Base-by-base conservation (phyloP, 495 filamentous ascomycete species). In the Neurospora sp. region DNA sequence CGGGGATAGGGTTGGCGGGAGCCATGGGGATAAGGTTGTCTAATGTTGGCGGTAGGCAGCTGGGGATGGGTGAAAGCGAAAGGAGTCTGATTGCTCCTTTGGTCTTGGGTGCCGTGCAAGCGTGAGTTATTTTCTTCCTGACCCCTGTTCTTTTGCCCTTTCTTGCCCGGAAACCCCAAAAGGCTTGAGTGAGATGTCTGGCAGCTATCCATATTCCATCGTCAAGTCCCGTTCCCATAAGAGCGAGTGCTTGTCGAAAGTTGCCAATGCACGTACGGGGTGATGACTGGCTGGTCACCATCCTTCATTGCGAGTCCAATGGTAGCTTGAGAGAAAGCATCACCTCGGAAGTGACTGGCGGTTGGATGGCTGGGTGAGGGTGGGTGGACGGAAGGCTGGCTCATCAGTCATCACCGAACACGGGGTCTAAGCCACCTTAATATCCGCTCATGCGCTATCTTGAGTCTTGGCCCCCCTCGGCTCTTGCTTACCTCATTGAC, bases 41-140 rank as follows among this genome's bases (percentile, higher is more conserved):
- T 65, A 65, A 35, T 37, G 27, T 35, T 37, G 53, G 53, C 18
- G 27, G 22, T 37, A 65, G 27, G 27, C 53, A 65, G 27, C 1
- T 37, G 22, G 27, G 27, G 0, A 35, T 35, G 53, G 18, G 53
- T 65, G 12, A 65, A 0, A 37, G 53, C 7, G 53, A 65, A 65
- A 18, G 8, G 74, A 70, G 5, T 76, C 74, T 80, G 59, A 78
- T 79, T 65, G 68, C 73, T 18, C 79, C 79, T 10, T 42, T 79
- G 35, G 72, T 76, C 2, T 75, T 71, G 74, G 70, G 71, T 41
- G 71, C 71, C 14, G 45, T 80, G 7, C 79, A 80, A 45, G 72
- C 71, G 79, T 79, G 71, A 41, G 77, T 75, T 37, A n/a, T 65
- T 14, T 18, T 9, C 53, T 35, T 9, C 27, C 27, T 27, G 27